phyloP scores from a whole-genome alignment of 2,329 filamentous ascomycete genomes.

The Acephala macrosclerotiorum region DNA sequence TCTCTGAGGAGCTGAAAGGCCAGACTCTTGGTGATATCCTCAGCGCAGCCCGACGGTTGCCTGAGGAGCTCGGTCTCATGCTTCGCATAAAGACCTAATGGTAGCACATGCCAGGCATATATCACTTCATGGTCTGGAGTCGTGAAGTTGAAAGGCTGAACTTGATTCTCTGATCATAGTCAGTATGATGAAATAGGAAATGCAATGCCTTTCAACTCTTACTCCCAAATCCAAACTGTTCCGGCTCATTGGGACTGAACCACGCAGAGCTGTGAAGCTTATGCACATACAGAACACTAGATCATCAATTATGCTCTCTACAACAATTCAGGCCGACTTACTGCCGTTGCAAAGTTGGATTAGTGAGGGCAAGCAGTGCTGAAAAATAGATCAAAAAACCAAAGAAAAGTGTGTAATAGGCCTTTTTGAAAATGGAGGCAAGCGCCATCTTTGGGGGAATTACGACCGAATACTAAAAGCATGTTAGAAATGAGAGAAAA shows the following conservation, averaged over 20 bases:
- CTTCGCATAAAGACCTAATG: conserved; percentile 76
- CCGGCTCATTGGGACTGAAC: conserved; percentile 77
- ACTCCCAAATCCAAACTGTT: conserved; percentile 89
- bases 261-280: conserved; percentile 76
- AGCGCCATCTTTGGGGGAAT: conserved; percentile 39
- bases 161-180: conserved; percentile 73
- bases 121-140: conserved; percentile 80
- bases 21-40: conserved; percentile 62
- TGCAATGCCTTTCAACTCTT: conserved; percentile 40
- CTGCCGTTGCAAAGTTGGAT: conserved; percentile 81
- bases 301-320: neutral
- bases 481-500: conserved; percentile 17
- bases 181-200: conserved; percentile 10
- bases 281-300: conserved; percentile 80
- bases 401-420: conserved; percentile 59
- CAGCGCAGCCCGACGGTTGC: conserved; percentile 49
- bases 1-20: conserved; percentile 68
- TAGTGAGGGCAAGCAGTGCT: conserved; percentile 70
- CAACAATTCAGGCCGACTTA: conserved; percentile 53
- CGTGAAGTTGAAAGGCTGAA: conserved; percentile 81
- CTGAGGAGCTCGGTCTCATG: conserved; percentile 69
- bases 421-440: conserved; percentile 54
- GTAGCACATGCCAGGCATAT: conserved; percentile 91
- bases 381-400: conserved; percentile 70
- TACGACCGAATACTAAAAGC: neutral